Evolutionary conservation across 306 rosid species (phyloP), one percentile per base, ranked within the genome.

Genomic region (Casuarina cunninghamiana): DNA sequence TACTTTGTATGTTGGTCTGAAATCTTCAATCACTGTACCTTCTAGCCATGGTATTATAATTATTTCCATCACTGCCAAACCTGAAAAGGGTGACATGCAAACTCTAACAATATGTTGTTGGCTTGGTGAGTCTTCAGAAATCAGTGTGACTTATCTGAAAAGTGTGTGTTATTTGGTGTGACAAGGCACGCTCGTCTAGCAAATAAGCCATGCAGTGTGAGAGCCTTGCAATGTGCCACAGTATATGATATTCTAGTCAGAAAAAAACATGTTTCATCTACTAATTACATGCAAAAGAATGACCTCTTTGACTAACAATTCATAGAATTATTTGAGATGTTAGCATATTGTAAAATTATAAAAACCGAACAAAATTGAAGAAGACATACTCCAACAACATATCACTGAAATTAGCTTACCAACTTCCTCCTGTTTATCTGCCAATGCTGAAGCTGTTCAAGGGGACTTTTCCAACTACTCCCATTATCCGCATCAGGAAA

Each of bases 401-500:
- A 70, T 71, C 44, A 8, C 73, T 55, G 69, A 78, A 79, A 77
- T 68, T 55, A 82, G 65, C 92, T 53, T 92, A 95, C 98, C 97
- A 95, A 86, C 88, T 91, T 95, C 86, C 98, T 89, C 83, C 98
- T 87, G 88, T 95, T 95, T 93, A 88, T 95, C 89, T 92, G 98
- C 98, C 98, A 95, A 80, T 89, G 97, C 70, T 92, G 93, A 81
- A 95, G 97, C 84, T 95, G 97, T 77, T 95, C 98, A 26, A 81
- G 93, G 11, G 96, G 92, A 81, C 97, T 95, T 84, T 84, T 95
- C 98, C 98, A 95, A 83, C 86, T 89, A 78, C 86, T 92, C 78
- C 84, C 83, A 86, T 89, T 88, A 79, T 82, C 91, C 76, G 93
- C 89, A 83, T 87, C 96, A 78, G 83, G 83, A 72, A 89, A 61